Base-by-base conservation (phyloP, 768 basidiomycete species). In the Tylopilus intermedius region DNA sequence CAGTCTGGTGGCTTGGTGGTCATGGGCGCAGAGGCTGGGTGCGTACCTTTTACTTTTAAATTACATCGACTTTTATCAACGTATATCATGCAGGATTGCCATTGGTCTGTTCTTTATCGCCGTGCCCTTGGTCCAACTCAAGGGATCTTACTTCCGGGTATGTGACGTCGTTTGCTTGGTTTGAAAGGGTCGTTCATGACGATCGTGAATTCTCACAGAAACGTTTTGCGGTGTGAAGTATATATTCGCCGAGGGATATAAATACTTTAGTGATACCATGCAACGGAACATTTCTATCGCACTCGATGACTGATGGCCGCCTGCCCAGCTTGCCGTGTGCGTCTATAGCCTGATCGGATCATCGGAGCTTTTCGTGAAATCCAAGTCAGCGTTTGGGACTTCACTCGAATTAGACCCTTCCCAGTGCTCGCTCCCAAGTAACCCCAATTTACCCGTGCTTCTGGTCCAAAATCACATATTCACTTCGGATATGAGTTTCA, bases 1-100 rank as follows among this genome's bases (percentile, higher is more conserved):
- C 62, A 63, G 50, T 55, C 65, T 24, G 74, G 74, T 29, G 70
- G 62, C 4, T 53, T 74, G 22, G 54, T 62, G 30, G 69, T 72
- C 15, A 66, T 67, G 53, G 75, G 75, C 13, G 63, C 65, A 33
- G 75, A 75, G 54, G 73, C 73, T 40, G 68, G 69, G 62, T 71
- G 50, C 44, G 73, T 68, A 33, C 8, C 39, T 29, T 4, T 35
- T 11, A 1, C 0, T 1, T 33, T 37, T 32, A 8, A 14, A 8
- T 33, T 21, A 10, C 26, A 11, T 33, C 33, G 2, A 33, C 11
- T 3, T 39, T 13, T 18, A 0, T 37, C 22, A 13, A 59, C 3
- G 13, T 5, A 18, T 11, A 32, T 9, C 10, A 35, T 29, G 21
- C 50, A 73, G 73, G 9, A 59, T 76, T 43, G 58, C 62, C 4